Evolutionary conservation across 140 eudicot genomes (phyloP).

Genomic region (Ambrosia hybrid): DNA sequence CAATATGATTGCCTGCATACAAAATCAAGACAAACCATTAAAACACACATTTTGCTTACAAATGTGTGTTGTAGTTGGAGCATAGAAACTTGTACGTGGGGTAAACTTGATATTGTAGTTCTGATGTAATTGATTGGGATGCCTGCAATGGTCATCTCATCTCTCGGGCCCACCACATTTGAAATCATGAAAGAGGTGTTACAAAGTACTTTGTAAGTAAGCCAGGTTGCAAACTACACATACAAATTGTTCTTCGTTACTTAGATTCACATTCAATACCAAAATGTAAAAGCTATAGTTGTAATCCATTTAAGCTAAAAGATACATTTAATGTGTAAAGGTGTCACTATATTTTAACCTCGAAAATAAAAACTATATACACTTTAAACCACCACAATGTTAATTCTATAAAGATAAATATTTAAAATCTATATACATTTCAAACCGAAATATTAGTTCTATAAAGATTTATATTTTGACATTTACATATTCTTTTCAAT

Average conservation of each 20-base stretch:
- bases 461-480: neutral
- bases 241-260: neutral
- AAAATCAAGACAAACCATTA: constrained; percentile 10
- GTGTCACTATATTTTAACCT: neutral
- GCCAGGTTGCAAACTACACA: constrained; percentile 55
- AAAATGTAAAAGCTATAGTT: neutral
- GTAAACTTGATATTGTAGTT: constrained; percentile 54
- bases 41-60: neutral
- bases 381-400: too few relatives aligned
- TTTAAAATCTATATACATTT: too few relatives aligned
- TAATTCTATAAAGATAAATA: too few relatives aligned
- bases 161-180: constrained; percentile 75
- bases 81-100: constrained; percentile 52
- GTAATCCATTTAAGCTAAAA: constrained; percentile 30
- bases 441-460: neutral
- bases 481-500: neutral
- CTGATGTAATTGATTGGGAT: constrained; percentile 58
- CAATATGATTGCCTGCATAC: constrained; percentile 56
- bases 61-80: neutral
- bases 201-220: constrained; percentile 53
- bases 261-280: constrained; percentile 33
- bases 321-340: neutral
- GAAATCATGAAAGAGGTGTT: constrained; percentile 79
- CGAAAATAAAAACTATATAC: too few relatives aligned
- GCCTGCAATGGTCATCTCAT: constrained; percentile 59